Base-by-base conservation (phyloP, 2,329 filamentous ascomycete genomes). In the Fusarium sp. region DNA sequence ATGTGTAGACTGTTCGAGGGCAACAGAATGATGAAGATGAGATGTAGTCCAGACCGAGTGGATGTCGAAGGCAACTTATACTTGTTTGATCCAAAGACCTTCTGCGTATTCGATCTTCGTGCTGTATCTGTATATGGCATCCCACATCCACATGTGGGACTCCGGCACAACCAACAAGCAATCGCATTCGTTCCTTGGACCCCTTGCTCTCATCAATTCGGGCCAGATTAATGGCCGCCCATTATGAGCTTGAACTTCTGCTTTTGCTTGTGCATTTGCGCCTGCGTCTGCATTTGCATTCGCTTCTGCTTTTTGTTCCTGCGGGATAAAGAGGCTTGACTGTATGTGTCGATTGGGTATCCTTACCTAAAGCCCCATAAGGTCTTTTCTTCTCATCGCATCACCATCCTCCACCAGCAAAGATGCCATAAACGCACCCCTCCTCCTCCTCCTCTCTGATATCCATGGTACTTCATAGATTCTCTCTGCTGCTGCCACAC, bases 31-130 rank as follows among this genome's bases (percentile, higher is more conserved):
- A 60, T 65, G 54, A 29, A 63, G 57, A 73, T 68, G 71, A 62
- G 69, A 64, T 68, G 48, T 69, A 44, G 37, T 62, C 58, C 57
- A 49, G 62, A 54, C 63, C 45, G 62, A 72, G 70, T 76, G 79
- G 79, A 79, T 75, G 77, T 66, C 71, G 71, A 76, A 77, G 78
- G 78, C 74, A 82, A 81, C 81, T 83, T 83, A 83, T 83, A 83
- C 80, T 79, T 74, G 75, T 74, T 77, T 67, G 70, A 57, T 51
- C 46, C 59, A 59, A 52, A 63, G 46, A 39, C 38, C 51, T 63
- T 68, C 42, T 52, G 38, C 45, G 46, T 57, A 51, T 62, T 67
- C 49, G 70, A 70, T 73, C 70, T 60, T 67, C 63, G 69, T 72
- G 60, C 76, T 75, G 69, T 77, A 73, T 73, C 76, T 76, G 70